Base-by-base conservation (phyloP, 2,329 filamentous ascomycete species). In the Xylaria sp. region DNA sequence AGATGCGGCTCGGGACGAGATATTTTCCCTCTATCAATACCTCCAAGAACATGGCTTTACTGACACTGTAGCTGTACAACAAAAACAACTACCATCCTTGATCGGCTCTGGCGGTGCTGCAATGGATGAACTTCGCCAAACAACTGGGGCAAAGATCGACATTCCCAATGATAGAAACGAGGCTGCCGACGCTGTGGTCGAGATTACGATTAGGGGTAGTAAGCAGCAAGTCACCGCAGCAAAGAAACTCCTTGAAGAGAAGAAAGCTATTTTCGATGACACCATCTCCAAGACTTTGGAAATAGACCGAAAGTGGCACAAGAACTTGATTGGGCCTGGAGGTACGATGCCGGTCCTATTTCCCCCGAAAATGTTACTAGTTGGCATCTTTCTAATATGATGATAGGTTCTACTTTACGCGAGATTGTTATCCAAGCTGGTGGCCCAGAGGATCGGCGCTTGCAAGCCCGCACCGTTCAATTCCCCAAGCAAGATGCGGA, bases 231-330 rank as follows among this genome's bases (percentile, higher is more conserved):
- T 99, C 59, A 90, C 94, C 57, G 92, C 94, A 73, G 95, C 96
- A 4, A 96, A 96, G 87, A 96, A 96, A 83, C 83, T 96, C 58
- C 86, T 99, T 28, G 90, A 95, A 79, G 92, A 96, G 81, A 94
- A 94, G 82, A 91, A 92, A 63, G 91, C 90, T 69, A 86, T 94
- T 23, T 97, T 97, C 74, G 94, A 98, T 75, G 90, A 96, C 72
- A 97, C 93, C n/a, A 86, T 97, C 59, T 89, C 90, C 18, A 90
- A 91, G 82, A 93, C 90, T 13, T 84, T 99, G 57, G 92, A 97
- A 39, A 90, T 99, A n/a, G 94, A 98, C 74, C 93, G 93, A 83
- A 97, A 97, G 84, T 90, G 96, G 80, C 96, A 99, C 83, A 90
- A 91, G 81, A 88, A 91, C 62, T 85, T 99, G 71, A 99, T 99